Conservation (phyloP, 1,139 yeast genomes). For the Saccharomyces hybrid region DNA sequence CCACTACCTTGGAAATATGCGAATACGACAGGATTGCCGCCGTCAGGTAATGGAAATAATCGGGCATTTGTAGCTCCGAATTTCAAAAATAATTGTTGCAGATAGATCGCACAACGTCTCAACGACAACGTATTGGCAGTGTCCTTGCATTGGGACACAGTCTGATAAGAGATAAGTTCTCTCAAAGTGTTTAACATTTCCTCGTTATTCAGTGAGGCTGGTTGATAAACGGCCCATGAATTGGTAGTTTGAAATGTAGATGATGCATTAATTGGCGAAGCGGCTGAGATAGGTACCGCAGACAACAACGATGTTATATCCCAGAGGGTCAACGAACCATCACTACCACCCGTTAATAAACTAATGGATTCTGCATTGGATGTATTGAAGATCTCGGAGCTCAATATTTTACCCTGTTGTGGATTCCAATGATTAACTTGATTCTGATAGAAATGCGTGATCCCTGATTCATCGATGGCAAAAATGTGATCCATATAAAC, state of each 20-base stretch:
- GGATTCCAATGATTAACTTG: constrained; percentile 35
- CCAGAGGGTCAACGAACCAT: constrained; percentile 55
- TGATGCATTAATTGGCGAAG: background rate
- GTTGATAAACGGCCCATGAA: constrained; percentile 9
- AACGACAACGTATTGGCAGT: constrained; percentile 60
- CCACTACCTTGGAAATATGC: constrained; percentile 54
- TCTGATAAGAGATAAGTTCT: constrained; percentile 58
- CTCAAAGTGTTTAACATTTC: constrained; percentile 55
- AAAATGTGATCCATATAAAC: constrained; percentile 37
- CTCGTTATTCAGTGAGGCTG: constrained; percentile 40
- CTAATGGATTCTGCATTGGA: constrained; percentile 19
- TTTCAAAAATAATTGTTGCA: constrained; percentile 53
- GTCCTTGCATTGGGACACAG: constrained; percentile 64
- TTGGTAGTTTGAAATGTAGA: background rate
- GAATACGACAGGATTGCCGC: constrained; percentile 76
- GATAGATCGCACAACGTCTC: constrained; percentile 75
- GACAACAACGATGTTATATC: constrained; percentile 26
- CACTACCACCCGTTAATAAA: constrained; percentile 53
- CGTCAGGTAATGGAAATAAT: constrained; percentile 60
- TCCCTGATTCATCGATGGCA: constrained; percentile 38
- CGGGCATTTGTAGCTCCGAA: constrained; percentile 68
- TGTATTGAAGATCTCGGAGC: constrained; percentile 31
- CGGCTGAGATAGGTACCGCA: background rate
- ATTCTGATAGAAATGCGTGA: constrained; percentile 44
- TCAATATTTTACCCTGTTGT: constrained; percentile 35